These are phyloP conservation scores for Pseudonectria buxi DNA, from an alignment of 2,329 filamentous ascomycete genomes.

Conservation along the genomic window DNA sequence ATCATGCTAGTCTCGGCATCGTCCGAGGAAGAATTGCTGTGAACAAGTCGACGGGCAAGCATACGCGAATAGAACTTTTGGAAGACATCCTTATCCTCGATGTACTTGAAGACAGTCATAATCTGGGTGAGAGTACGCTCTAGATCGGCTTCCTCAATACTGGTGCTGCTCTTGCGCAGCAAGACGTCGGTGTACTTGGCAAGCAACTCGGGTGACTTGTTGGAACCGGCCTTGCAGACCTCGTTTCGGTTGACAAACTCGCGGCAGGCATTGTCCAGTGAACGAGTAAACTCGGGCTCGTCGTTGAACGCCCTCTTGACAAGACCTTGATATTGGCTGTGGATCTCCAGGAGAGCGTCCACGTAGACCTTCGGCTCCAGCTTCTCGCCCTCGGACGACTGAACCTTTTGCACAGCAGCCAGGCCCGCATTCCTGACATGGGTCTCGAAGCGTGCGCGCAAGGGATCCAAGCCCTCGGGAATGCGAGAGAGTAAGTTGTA, in stretches of 20 bases:
- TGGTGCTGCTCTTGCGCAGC: conserved; percentile 86
- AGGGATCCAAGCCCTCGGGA: conserved; percentile 81
- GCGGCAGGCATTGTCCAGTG: conserved; percentile 91
- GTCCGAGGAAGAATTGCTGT: conserved; percentile 90
- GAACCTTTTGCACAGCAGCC: conserved; percentile 83
- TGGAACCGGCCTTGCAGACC: conserved; percentile 87
- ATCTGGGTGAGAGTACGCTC: conserved; percentile 85
- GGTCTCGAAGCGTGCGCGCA: conserved; percentile 80
- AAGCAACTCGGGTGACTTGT: conserved; percentile 87
- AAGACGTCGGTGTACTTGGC: conserved; percentile 94
- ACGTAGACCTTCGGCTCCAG: conserved; percentile 96
- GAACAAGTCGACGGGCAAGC: conserved; percentile 88
- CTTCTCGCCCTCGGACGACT: conserved; percentile 75
- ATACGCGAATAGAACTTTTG: conserved; percentile 99
- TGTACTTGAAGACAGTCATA: conserved; percentile 99
- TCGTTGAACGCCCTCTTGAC: conserved; percentile 91
- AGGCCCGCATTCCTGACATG: conserved; percentile 89
- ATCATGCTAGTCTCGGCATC: conserved; percentile 99
- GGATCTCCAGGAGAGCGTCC: conserved; percentile 87
- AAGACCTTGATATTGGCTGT: conserved; percentile 84
- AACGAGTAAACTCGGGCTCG: conserved; percentile 93
- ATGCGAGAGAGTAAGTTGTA: conserved; percentile 87
- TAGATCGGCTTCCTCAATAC: conserved; percentile 87
- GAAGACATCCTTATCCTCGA: conserved; percentile 99
- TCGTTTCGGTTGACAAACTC: conserved; percentile 98